Conservation (phyloP, 805 yeast species). For the Saturnispora gosingensis region DNA sequence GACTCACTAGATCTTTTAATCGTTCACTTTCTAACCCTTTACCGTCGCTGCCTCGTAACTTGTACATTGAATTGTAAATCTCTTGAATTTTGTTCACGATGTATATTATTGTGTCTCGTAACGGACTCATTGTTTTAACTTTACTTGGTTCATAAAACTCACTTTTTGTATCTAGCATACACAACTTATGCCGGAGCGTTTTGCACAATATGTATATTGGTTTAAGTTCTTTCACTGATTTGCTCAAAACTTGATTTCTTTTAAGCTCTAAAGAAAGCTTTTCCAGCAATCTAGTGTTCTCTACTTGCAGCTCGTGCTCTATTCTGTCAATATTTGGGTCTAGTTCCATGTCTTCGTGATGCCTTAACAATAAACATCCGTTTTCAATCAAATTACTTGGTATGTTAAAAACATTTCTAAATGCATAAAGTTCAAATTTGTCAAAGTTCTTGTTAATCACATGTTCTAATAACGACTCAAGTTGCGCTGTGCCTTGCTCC, state of each 20-base stretch:
- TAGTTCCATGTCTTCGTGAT: conserved; percentile 48
- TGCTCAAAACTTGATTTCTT: conserved; percentile 32
- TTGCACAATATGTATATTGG: conserved; percentile 28
- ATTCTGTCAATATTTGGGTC: conserved; percentile 12
- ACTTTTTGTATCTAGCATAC: conserved; percentile 10
- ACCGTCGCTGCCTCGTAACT: conserved; percentile 3
- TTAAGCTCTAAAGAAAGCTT: conserved; percentile 36
- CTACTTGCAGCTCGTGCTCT: conserved; percentile 16
- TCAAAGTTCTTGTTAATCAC: conserved; percentile 78
- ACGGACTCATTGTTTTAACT: conserved; percentile 17
- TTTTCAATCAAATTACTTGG: conserved; percentile 55
- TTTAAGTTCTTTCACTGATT: conserved; percentile 32
- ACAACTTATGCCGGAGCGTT: conserved; percentile 10
- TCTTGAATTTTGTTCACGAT: conserved; percentile 19
- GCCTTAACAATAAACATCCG: conserved; percentile 61
- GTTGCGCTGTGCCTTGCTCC: conserved; percentile 66
- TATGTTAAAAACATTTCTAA: conserved; percentile 65
- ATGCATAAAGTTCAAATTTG: conserved; percentile 70
- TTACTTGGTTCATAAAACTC: background rate
- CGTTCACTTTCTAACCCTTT: conserved; percentile 10
- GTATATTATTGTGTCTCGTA: conserved; percentile 22
- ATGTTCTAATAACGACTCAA: conserved; percentile 68
- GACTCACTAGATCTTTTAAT: conserved; percentile 1
- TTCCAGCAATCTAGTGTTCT: conserved; percentile 25
- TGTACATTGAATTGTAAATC: conserved; percentile 15